These are phyloP conservation scores for Scleroderma bovista DNA, from an alignment of 768 basidiomycete genomes.

Conservation along the genomic window DNA sequence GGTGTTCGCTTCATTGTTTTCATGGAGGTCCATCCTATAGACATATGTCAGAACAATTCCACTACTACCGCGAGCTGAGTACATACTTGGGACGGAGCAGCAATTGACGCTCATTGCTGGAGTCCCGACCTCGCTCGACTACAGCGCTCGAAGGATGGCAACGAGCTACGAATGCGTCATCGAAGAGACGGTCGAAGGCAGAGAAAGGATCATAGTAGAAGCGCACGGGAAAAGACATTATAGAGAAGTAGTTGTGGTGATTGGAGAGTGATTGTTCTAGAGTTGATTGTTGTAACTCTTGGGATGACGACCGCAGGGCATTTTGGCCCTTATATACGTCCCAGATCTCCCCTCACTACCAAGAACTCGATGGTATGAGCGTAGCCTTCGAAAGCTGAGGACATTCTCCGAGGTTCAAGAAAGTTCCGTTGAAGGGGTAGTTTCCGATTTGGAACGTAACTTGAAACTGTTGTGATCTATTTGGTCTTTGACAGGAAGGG, in stretches of 20 bases:
- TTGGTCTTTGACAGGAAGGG: not conserved
- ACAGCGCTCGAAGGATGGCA: constrained; percentile 11
- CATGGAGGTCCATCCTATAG: constrained; percentile 51
- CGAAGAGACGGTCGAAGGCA: constrained; percentile 41
- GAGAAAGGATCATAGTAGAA: constrained; percentile 35
- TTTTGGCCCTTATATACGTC: not conserved
- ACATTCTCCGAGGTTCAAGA: not conserved
- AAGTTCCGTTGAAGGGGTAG: not conserved
- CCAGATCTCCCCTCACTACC: not conserved
- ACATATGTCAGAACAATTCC: not conserved
- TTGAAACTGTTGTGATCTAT: no score
- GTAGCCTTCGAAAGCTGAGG: not conserved
- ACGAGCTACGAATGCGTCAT: constrained; percentile 29
- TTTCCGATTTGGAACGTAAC: not conserved
- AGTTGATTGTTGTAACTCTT: not conserved
- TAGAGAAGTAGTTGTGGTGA: no score
- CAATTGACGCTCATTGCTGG: not conserved
- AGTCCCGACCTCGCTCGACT: constrained; percentile 4
- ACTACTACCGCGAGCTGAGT: no score
- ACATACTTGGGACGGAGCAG: constrained; percentile 29
- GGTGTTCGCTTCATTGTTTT: constrained; percentile 39
- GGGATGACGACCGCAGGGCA: not conserved
- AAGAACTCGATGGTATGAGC: not conserved
- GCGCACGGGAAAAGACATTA: constrained; percentile 21
- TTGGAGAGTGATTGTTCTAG: no score